Percentiles rank a stretch among this genome's conserved stretches.
These are phyloP conservation scores for Zygosaccharomyces kombuchaensis DNA, from an alignment of 805 yeast species.

Conservation along the genomic window DNA sequence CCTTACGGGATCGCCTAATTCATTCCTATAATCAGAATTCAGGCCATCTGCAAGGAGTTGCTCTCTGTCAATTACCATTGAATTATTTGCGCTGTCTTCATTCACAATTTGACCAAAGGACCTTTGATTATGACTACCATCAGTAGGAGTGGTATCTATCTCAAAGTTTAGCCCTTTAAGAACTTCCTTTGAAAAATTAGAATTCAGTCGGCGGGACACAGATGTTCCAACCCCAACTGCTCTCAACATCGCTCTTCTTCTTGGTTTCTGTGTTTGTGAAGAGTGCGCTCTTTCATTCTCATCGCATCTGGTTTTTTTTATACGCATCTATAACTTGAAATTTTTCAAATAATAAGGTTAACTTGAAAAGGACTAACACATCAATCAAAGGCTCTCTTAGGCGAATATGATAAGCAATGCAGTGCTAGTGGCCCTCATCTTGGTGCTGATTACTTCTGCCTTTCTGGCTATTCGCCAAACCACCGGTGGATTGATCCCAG, in stretches of 20 bases:
- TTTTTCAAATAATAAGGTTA: constrained; percentile 9
- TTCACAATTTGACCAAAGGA: constrained; percentile 16
- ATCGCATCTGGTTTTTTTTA: constrained; percentile 8
- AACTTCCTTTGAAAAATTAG: constrained; percentile 5
- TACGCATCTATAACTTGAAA: constrained; percentile 6
- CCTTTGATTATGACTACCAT: constrained; percentile 1
- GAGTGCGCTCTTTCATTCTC: constrained; percentile 3
- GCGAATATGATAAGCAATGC: constrained; percentile 15
- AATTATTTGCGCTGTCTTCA: constrained; percentile 1
- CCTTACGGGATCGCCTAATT: constrained; percentile 14
- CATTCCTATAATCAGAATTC: constrained; percentile 29
- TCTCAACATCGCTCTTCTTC: constrained; percentile 8
- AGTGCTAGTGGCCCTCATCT: constrained; percentile 15
- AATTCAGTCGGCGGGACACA: constrained; percentile 3
- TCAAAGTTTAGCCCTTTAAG: constrained; percentile 6
- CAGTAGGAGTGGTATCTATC: constrained; percentile 1
- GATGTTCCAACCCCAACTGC: constrained; percentile 1
- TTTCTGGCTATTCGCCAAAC: constrained; percentile 17
- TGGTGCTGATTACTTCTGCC: constrained; percentile 20
- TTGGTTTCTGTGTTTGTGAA: background rate
- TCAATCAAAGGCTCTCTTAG: background rate
- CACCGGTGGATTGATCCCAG: constrained; percentile 15
- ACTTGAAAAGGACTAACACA: background rate
- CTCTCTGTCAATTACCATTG: constrained; percentile 36
- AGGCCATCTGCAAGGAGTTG: constrained; percentile 34